Percentiles rank a stretch among this genome's conserved stretches.
Evolutionary conservation across 2,329 filamentous ascomycete species (phyloP).

Genomic region (Rugonectria rugulosa): DNA sequence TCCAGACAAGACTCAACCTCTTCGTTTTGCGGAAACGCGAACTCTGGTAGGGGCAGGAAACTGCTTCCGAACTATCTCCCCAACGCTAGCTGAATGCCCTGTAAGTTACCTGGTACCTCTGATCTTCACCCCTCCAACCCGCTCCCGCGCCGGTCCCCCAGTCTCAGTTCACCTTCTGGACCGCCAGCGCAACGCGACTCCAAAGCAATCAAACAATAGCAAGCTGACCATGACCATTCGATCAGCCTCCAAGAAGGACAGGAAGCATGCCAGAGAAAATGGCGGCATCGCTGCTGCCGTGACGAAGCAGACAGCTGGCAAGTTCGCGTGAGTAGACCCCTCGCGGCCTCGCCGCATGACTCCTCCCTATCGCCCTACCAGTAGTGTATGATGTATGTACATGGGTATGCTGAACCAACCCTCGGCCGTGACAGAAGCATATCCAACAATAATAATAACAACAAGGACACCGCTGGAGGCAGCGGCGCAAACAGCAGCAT

Average conservation of each 20-base stretch:
- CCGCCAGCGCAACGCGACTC: constrained; percentile 26
- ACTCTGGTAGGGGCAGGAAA: constrained; percentile 41
- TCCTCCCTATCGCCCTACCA: constrained; percentile 32
- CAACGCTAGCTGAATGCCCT: constrained; percentile 48
- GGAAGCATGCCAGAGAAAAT: constrained; percentile 62
- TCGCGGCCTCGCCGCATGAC: constrained; percentile 39
- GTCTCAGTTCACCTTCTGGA: constrained; percentile 5
- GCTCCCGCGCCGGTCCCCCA: constrained; percentile 24
- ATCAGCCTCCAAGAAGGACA: constrained; percentile 58
- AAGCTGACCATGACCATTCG: constrained; percentile 38
- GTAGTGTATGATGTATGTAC: no score
- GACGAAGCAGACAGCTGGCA: constrained; percentile 60
- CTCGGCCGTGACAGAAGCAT: constrained; percentile 25
- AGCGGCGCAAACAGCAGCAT: constrained; percentile 43
- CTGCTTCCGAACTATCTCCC: constrained; percentile 40
- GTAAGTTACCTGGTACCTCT: constrained; percentile 41
- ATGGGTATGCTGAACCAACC: constrained; percentile 16
- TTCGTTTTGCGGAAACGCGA: constrained; percentile 41
- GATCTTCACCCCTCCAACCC: constrained; percentile 25
- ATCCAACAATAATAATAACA: constrained; percentile 43
- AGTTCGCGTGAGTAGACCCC: constrained; percentile 56
- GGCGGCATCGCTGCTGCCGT: constrained; percentile 61
- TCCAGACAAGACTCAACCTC: constrained; percentile 5
- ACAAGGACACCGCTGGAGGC: constrained; percentile 37
- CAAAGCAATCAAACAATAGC: constrained; percentile 10